Percentiles rank a stretch among this genome's conserved stretches.
These are phyloP conservation scores for Verruconis gallopava DNA, from an alignment of 2,329 filamentous ascomycete genomes.

Conservation along the genomic window DNA sequence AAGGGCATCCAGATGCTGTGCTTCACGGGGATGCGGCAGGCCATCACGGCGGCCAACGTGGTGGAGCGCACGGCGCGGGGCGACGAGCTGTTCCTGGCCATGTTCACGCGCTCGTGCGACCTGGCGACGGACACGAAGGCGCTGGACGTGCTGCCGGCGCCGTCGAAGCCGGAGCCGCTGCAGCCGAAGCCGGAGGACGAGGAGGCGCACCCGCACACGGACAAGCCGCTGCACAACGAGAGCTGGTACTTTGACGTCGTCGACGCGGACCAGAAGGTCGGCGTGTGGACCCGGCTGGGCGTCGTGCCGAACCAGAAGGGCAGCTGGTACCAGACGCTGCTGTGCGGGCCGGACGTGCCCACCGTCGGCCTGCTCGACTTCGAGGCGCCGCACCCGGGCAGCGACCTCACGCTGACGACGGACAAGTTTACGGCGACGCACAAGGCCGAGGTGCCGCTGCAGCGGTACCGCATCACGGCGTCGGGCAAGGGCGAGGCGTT, in stretches of 20 bases:
- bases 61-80: slow-evolving; percentile 7
- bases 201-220: not conserved
- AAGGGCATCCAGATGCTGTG: slow-evolving; percentile 2
- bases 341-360: not conserved
- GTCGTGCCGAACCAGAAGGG: not conserved
- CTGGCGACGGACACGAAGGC: slow-evolving; percentile 1
- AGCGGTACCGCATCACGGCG: not conserved
- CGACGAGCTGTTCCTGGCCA: slow-evolving; percentile 6
- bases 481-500: not conserved
- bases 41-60: slow-evolving; percentile 6
- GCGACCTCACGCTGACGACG: slow-evolving; percentile 1
- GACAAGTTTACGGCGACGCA: slow-evolving; percentile 1
- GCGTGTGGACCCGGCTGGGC: slow-evolving; percentile 3
- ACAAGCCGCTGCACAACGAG: slow-evolving; percentile 2
- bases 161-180: not conserved
- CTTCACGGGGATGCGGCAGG: slow-evolving; percentile 1
- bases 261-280: slow-evolving; percentile 2
- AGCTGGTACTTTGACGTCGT: slow-evolving; percentile 6
- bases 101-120: slow-evolving; percentile 2
- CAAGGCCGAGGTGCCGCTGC: slow-evolving; percentile 2
- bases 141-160: slow-evolving; percentile 1
- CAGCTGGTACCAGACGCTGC: slow-evolving; percentile 4
- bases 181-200: slow-evolving; percentile 1
- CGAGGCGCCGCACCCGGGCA: slow-evolving; percentile 4
- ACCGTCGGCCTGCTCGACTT: slow-evolving; percentile 3